These are phyloP conservation scores for Aspergillus cavernicola DNA, from an alignment of 495 filamentous ascomycete genomes.

Conservation along the genomic window DNA sequence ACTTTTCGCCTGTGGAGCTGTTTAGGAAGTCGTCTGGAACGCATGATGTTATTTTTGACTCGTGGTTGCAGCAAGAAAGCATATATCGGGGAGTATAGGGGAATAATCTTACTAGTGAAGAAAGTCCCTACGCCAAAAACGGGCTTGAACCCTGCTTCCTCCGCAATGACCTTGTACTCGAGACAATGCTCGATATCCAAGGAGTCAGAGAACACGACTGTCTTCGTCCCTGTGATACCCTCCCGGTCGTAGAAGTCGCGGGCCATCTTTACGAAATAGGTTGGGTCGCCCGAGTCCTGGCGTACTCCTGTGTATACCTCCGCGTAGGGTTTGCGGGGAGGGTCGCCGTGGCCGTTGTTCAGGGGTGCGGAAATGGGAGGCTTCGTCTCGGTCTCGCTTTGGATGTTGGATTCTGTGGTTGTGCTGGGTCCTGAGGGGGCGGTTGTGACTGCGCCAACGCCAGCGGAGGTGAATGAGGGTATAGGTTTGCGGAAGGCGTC, in stretches of 20 bases:
- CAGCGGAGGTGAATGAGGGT: conserved; percentile 34
- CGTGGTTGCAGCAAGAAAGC: too few relatives aligned
- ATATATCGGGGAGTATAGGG: too few relatives aligned
- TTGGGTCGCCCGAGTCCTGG: conserved; percentile 92
- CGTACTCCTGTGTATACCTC: conserved; percentile 83
- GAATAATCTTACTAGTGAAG: conserved; percentile 66
- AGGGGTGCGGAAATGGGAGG: conserved; percentile 29
- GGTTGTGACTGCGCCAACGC: conserved; percentile 27
- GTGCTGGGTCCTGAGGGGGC: conserved; percentile 29
- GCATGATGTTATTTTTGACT: background rate
- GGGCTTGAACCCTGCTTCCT: conserved; percentile 73
- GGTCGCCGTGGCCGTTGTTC: conserved; percentile 3
- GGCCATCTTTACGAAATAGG: conserved; percentile 75
- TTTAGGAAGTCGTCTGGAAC: conserved; percentile 71
- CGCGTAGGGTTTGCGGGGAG: conserved; percentile 61
- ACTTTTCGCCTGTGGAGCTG: conserved; percentile 68
- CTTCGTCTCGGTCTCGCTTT: conserved; percentile 27
- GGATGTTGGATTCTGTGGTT: conserved; percentile 18
- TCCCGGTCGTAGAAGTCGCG: conserved; percentile 78
- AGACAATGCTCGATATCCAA: conserved; percentile 87
- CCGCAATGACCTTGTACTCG: conserved; percentile 78
- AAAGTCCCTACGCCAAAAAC: conserved; percentile 94
- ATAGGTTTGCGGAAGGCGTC: conserved; percentile 71
- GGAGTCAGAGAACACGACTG: conserved; percentile 95
- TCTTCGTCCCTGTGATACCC: conserved; percentile 78